Conservation (phyloP, 2,329 filamentous ascomycete species). For the Fusarium fracticaudum region DNA sequence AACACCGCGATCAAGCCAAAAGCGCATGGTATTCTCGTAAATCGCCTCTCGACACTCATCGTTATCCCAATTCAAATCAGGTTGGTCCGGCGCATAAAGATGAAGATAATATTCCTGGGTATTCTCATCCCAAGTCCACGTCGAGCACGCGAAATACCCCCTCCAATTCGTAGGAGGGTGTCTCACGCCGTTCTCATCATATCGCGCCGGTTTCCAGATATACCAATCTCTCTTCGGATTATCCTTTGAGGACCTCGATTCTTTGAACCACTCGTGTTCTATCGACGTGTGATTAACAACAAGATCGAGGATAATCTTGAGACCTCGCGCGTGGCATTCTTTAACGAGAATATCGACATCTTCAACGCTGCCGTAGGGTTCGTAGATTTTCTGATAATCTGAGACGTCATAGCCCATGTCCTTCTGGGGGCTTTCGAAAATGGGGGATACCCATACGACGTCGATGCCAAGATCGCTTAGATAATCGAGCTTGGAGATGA, state of each 20-base stretch:
- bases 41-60: constrained; percentile 72
- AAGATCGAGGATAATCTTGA: constrained; percentile 76
- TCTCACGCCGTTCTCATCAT: constrained; percentile 61
- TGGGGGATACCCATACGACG: constrained; percentile 67
- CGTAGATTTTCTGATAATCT: constrained; percentile 73
- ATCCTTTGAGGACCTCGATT: constrained; percentile 60
- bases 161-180: constrained; percentile 69
- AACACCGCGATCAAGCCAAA: constrained; percentile 77
- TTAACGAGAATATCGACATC: constrained; percentile 73
- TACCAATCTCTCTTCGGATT: constrained; percentile 70
- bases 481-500: constrained; percentile 72
- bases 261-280: constrained; percentile 67
- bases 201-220: constrained; percentile 69
- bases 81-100: constrained; percentile 75
- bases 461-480: constrained; percentile 69
- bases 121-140: constrained; percentile 62
- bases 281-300: constrained; percentile 75
- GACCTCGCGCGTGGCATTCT: constrained; percentile 65
- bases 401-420: constrained; percentile 81
- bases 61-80: constrained; percentile 82
- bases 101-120: constrained; percentile 65
- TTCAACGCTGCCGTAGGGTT: constrained; percentile 71
- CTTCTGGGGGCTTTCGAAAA: constrained; percentile 65
- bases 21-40: constrained; percentile 72
- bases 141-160: constrained; percentile 57